A percentile compares a stretch with the other conserved stretches of the same genome.
phyloP scores from a whole-genome alignment of 2,329 filamentous ascomycete genomes.

The Cladophialophora carrionii region DNA sequence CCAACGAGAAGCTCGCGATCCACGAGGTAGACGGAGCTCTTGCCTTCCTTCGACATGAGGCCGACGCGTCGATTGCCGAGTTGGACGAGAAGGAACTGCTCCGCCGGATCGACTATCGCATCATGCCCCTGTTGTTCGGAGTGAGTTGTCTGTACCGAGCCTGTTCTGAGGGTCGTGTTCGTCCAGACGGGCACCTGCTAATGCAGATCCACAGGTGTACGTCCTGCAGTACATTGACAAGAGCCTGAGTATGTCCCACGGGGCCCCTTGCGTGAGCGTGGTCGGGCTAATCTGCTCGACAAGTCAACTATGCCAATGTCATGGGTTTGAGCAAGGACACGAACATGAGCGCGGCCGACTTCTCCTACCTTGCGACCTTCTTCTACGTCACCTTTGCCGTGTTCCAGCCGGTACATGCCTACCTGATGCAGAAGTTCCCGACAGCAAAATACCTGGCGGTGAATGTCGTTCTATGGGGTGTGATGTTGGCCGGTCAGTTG shows the following conservation, averaged over 20 bases:
- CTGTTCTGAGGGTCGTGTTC: not conserved
- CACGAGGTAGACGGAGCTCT: constrained; percentile 18
- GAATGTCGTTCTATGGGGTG: constrained; percentile 61
- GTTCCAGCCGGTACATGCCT: constrained; percentile 59
- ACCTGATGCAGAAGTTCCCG: constrained; percentile 64
- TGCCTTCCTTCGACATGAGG: constrained; percentile 20
- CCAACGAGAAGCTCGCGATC: constrained; percentile 15
- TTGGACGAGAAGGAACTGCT: constrained; percentile 32
- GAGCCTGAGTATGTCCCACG: constrained; percentile 33
- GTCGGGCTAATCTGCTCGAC: not conserved
- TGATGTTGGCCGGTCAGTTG: constrained; percentile 45
- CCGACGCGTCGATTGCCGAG: constrained; percentile 18
- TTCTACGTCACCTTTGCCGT: constrained; percentile 65
- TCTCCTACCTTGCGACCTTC: constrained; percentile 64
- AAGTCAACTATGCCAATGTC: constrained; percentile 63
- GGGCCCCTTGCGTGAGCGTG: not conserved
- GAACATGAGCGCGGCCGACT: constrained; percentile 61
- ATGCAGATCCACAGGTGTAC: constrained; percentile 34
- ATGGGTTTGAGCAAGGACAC: constrained; percentile 65
- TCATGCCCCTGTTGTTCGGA: constrained; percentile 43
- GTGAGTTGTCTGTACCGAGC: constrained; percentile 25
- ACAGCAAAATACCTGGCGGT: constrained; percentile 63
- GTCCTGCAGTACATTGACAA: constrained; percentile 45
- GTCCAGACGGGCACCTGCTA: not conserved
- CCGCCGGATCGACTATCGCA: constrained; percentile 42